Conservation (phyloP, 176 grass and related monocot genomes). For the Eleusine coracana region DNA sequence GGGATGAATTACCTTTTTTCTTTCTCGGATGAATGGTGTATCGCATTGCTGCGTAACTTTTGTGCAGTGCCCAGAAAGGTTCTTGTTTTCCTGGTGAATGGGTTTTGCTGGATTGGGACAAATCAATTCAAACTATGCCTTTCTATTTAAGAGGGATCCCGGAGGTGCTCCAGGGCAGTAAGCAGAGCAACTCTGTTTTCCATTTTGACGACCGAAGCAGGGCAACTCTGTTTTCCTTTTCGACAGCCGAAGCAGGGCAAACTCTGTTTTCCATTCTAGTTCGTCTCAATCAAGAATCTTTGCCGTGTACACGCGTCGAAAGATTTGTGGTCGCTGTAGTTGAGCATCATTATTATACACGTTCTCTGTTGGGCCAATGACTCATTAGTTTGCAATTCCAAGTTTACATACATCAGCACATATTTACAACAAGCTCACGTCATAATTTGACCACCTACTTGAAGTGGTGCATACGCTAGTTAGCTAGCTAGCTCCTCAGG, state of each 20-base stretch:
- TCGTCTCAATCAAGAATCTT: too few relatives aligned
- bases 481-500: neutral
- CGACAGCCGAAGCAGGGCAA: too few relatives aligned
- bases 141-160: too few relatives aligned
- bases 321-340: too few relatives aligned
- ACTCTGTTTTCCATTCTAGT: too few relatives aligned
- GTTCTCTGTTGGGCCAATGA: too few relatives aligned
- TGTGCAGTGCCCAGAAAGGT: neutral
- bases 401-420: neutral
- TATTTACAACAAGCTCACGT: slow-evolving; percentile 16
- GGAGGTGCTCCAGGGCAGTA: too few relatives aligned
- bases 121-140: too few relatives aligned
- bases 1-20: neutral
- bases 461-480: neutral
- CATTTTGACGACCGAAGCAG: neutral
- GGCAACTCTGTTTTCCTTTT: neutral
- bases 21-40: neutral
- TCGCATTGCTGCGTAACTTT: neutral
- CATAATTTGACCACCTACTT: neutral
- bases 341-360: too few relatives aligned
- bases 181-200: too few relatives aligned
- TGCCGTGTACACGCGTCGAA: too few relatives aligned
- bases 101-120: too few relatives aligned
- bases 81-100: neutral
- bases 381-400: neutral